Evolutionary conservation across 2,329 filamentous ascomycete species (phyloP).

Genomic region (Rachicladosporium sp.): DNA sequence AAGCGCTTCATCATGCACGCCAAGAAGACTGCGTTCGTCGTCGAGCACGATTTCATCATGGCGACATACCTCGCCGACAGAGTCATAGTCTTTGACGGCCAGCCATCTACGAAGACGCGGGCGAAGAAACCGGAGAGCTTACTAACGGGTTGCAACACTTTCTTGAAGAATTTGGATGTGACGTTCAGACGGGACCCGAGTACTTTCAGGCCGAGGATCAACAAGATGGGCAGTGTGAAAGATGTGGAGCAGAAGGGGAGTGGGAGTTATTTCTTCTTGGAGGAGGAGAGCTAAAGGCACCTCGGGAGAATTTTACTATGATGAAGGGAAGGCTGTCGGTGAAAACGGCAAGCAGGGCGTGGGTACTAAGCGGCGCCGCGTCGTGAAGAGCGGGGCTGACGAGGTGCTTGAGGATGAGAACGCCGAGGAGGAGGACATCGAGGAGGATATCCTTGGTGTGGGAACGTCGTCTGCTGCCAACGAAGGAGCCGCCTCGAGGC

Average conservation of each 20-base stretch:
- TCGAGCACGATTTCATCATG: conserved; percentile 99
- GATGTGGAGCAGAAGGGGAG: conserved; percentile 92
- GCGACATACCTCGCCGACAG: conserved; percentile 71
- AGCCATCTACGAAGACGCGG: conserved; percentile 76
- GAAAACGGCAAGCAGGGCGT: background rate
- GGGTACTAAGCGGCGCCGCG: conserved; percentile 19
- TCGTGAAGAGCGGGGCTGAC: conserved; percentile 32
- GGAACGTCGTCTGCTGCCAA: too few species aligned
- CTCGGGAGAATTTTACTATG: conserved; percentile 28
- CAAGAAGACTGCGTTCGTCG: conserved; percentile 98
- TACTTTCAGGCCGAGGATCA: conserved; percentile 94
- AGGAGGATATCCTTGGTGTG: conserved; percentile 11
- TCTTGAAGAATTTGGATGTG: conserved; percentile 92
- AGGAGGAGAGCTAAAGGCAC: conserved; percentile 65
- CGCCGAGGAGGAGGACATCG: conserved; percentile 50
- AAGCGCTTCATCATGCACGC: conserved; percentile 99
- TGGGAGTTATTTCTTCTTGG: conserved; percentile 89
- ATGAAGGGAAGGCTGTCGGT: conserved; percentile 3
- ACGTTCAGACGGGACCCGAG: conserved; percentile 96
- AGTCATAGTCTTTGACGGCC: conserved; percentile 94
- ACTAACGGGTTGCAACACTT: conserved; percentile 88
- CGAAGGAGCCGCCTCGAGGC: too few species aligned
- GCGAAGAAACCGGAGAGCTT: conserved; percentile 87
- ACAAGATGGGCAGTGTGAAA: conserved; percentile 89
- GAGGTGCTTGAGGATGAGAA: conserved; percentile 48